Base-by-base conservation (phyloP, 495 filamentous ascomycete species). In the Penicillium paxilli region DNA sequence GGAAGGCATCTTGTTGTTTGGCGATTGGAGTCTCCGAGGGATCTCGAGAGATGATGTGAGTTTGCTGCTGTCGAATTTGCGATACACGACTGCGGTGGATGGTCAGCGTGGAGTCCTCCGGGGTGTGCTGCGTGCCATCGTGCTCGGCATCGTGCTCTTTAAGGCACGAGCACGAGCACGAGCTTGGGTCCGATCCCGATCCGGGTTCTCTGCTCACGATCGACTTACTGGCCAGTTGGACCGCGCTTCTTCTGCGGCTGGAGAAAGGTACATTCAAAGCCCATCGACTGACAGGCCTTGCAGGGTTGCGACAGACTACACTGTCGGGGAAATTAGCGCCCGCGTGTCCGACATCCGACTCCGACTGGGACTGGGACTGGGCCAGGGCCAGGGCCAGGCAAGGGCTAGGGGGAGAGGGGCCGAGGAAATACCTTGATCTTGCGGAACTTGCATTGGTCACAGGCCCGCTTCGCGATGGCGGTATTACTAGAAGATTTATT, bases 251-350 rank as follows among this genome's bases (percentile, higher is more conserved):
- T 76, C 58, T 76, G 73, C 4, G 73, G 73, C 44, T 74, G 67
- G 42, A 74, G 63, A 51, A 74, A 76, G 17, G 73, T 76, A 52
- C 73, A 76, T n/a, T 76, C 70, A 57, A 76, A 74, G 30, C 70
- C 70, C 65, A 73, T 70, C 2, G 65, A 65, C 19, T 69, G 54
- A 45, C 73, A 76, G 24, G 65, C 61, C 45, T 67, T 67, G 42
- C 73, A 76, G 35, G 73, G 73, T 26, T 69, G 69, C 30, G 71
- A 70, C 23, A 76, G 50, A 49, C 70, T 74, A 40, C 73, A 76
- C 73, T 76, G 52, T 49, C 32, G 17, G 44, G n/a, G 5, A 32
- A 46, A 54, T 62, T 58, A 66, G 57, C 50, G 51, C 35, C 28
- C 30, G 54, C 49, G 49, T 17, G 32, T 21, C 30, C 26, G n/a